Percentiles rank a stretch among this genome's conserved stretches.
These are phyloP conservation scores for Solanum acaule DNA, from an alignment of 257 asterid genomes.

Conservation along the genomic window DNA sequence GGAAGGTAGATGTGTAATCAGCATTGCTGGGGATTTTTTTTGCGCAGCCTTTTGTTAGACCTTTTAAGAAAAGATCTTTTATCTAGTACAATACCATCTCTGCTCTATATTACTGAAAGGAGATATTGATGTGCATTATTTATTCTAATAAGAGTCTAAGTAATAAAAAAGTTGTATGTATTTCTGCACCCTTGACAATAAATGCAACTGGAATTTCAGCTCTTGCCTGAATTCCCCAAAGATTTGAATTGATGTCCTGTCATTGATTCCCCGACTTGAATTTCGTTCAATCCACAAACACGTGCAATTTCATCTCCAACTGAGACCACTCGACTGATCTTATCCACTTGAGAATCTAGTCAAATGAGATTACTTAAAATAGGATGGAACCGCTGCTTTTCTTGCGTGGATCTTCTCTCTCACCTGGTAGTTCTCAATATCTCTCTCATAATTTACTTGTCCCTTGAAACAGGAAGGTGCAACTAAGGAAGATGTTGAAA, in stretches of 20 bases:
- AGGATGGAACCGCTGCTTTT: background rate
- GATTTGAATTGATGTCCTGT: background rate
- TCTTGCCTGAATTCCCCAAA: background rate
- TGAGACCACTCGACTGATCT: background rate
- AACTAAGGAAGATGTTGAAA: conserved; percentile 88
- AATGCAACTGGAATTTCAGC: background rate
- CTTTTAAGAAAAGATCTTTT: background rate
- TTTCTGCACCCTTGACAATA: background rate
- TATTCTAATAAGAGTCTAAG: background rate
- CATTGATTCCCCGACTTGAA: background rate
- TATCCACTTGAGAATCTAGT: background rate
- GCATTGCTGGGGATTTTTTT: background rate
- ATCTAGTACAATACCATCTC: background rate
- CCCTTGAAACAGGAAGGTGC: conserved; percentile 83
- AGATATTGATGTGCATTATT: background rate
- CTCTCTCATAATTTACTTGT: background rate
- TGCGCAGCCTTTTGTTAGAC: background rate
- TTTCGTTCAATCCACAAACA: background rate
- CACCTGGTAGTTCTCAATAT: background rate
- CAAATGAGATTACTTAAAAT: background rate
- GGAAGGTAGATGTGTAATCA: background rate
- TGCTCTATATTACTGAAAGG: background rate
- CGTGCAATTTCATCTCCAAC: background rate
- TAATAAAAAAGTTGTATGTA: background rate
- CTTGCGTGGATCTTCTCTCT: background rate